Conservation (phyloP, 2,329 filamentous ascomycete genomes). For the Phialophora macrospora region DNA sequence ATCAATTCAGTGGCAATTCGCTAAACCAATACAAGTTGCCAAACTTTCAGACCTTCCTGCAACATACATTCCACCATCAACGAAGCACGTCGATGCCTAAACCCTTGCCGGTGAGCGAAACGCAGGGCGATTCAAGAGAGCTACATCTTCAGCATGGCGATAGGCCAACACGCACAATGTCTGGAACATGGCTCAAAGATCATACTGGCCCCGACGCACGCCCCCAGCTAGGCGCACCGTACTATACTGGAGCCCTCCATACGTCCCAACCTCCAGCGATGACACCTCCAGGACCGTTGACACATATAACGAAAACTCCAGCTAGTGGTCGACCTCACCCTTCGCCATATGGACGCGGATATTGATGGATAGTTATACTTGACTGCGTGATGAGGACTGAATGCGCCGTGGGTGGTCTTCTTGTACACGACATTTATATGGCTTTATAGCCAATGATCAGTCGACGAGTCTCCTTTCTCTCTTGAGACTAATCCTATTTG, state of each 20-base stretch:
- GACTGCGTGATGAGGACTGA: background rate
- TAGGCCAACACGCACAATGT: slow-evolving; percentile 22
- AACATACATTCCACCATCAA: slow-evolving; percentile 28
- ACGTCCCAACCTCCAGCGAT: background rate
- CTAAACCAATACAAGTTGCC: slow-evolving; percentile 21
- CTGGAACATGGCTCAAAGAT: slow-evolving; percentile 26
- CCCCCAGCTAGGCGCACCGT: background rate
- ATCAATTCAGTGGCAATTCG: background rate
- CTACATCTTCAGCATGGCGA: slow-evolving; percentile 13
- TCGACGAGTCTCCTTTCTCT: slow-evolving; percentile 3
- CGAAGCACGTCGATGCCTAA: slow-evolving; percentile 29
- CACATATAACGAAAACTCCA: background rate
- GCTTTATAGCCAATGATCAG: background rate
- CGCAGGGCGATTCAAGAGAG: slow-evolving; percentile 5
- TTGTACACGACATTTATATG: slow-evolving; percentile 6
- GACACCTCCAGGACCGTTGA: background rate
- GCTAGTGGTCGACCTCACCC: background rate
- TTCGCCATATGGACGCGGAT: background rate
- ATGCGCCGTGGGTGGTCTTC: background rate
- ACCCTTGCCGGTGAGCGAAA: background rate
- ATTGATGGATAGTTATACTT: background rate
- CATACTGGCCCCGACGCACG: background rate
- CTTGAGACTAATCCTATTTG: background rate
- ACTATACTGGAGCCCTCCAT: background rate
- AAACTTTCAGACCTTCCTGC: slow-evolving; percentile 32